A percentile compares a stretch with the other conserved stretches of the same genome.
phyloP scores from a whole-genome alignment of 306 rosid species.

The Quercus cerris region DNA sequence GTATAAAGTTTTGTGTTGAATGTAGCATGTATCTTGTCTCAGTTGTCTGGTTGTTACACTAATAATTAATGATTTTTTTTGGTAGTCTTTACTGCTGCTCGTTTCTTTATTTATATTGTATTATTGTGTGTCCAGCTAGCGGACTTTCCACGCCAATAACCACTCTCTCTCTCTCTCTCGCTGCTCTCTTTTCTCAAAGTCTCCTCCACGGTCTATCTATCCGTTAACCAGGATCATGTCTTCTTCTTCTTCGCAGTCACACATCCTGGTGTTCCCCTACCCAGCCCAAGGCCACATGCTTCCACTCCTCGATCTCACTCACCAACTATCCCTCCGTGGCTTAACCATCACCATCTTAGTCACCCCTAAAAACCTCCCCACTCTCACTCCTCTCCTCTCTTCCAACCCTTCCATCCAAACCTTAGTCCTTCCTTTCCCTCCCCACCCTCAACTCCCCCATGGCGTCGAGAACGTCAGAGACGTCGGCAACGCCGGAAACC shows the following conservation, averaged over 20 bases:
- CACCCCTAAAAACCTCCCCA: conserved; percentile 62
- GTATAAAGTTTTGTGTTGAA: too few species aligned
- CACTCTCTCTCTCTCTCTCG: too few species aligned
- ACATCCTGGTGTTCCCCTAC: conserved; percentile 60
- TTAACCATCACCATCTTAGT: conserved; percentile 45
- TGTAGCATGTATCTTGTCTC: too few species aligned
- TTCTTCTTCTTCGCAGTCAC: conserved; percentile 2
- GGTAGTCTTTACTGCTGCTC: fast-evolving
- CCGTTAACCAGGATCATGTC: not conserved
- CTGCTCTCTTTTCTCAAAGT: too few species aligned
- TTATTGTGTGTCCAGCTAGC: too few species aligned
- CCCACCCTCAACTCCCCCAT: conserved; percentile 52
- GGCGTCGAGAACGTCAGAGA: conserved; percentile 50
- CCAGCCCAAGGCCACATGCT: conserved; percentile 82
- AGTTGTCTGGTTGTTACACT: too few species aligned
- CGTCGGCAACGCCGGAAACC: conserved; percentile 53
- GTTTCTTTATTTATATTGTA: too few species aligned
- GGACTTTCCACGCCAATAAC: too few species aligned
- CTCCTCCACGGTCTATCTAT: too few species aligned
- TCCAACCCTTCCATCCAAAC: conserved; percentile 48
- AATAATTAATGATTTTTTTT: too few species aligned
- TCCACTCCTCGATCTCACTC: conserved; percentile 49
- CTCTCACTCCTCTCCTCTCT: conserved; percentile 44
- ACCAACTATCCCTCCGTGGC: conserved; percentile 38
- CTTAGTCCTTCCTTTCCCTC: conserved; percentile 55